Evolutionary conservation across 2,329 filamentous ascomycete species (phyloP), one percentile per base, ranked within the genome.

Genomic region (Nemania serpens): DNA sequence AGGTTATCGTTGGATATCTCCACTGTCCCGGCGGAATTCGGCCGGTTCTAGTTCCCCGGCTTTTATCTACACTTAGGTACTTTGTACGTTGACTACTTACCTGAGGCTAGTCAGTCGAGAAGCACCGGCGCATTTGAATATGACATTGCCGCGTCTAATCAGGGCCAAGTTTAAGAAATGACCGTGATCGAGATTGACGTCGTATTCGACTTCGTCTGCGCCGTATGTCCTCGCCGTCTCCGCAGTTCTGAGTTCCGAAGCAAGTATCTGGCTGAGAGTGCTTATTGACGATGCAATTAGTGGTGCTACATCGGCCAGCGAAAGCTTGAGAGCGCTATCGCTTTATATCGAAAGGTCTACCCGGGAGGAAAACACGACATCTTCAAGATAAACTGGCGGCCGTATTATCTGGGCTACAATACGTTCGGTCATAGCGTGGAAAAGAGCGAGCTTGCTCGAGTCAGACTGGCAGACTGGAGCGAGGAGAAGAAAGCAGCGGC

Each of bases 281-380:
- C 25, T 29, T 13, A 36, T 51, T 56, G 20, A 42, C 48, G 18
- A 52, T 41, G 33, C 2, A 33, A 12, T 37, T 25, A 57, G 58
- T 57, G 58, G 48, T 61, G 58, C 47, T 57, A 49, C 41, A 52
- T 61, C 12, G 33, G 41, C 22, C 56, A 61, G 34, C 37, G 58
- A 43, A 57, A 49, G 9, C 34, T 61, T 9, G 54, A 53, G 53
- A 36, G 36, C 7, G 47, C 53, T 11, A 77, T 79, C 36, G 48
- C 64, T 0, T 66, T 78, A 0, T 78, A 76, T 62, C 71, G 73
- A 25, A 77, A 75, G 59, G 77, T 73, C 2, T 78, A 78, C 47
- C 76, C 76, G 0, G 74, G 71, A 5, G 76, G 73, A 9, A 70
- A 66, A 25, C 58, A 70, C 3, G 75, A 78, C 42, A 59, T 54